A percentile compares a stretch with the other conserved stretches of the same genome.
phyloP scores from a whole-genome alignment of 106 monocot genomes.

The Dendrobium huoshanense region DNA sequence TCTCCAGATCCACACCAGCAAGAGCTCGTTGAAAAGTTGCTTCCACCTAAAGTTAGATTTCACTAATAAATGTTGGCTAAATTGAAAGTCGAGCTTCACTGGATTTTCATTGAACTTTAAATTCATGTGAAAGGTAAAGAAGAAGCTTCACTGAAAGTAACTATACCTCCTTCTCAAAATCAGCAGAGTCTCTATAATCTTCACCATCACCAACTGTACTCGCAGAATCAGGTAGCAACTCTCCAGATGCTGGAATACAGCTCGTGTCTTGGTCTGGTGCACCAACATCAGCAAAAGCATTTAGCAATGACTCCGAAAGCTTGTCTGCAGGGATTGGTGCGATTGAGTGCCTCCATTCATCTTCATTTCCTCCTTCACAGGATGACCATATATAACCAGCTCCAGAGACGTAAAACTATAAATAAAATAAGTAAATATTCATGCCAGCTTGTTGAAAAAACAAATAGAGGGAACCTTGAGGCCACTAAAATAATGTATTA shows the following conservation, averaged over 20 bases:
- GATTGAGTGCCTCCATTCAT: slow-evolving; percentile 86
- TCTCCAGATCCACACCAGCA: slow-evolving; percentile 67
- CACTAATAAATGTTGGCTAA: slow-evolving; percentile 1
- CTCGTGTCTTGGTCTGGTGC: slow-evolving; percentile 38
- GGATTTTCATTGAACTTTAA: not conserved
- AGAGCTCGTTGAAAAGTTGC: slow-evolving; percentile 85
- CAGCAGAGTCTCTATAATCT: slow-evolving; percentile 52
- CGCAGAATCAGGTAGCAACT: slow-evolving; percentile 51
- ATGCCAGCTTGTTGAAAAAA: not conserved
- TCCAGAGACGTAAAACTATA: slow-evolving; percentile 53
- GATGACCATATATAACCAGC: slow-evolving; percentile 84
- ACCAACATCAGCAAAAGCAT: slow-evolving; percentile 30
- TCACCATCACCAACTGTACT: slow-evolving; percentile 54
- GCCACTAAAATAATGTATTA: not conserved
- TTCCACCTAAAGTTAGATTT: slow-evolving; percentile 62
- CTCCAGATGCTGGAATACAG: slow-evolving; percentile 45
- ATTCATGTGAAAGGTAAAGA: no score
- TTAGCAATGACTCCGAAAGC: slow-evolving; percentile 33
- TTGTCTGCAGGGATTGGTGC: slow-evolving; percentile 79
- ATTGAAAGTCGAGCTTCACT: not conserved
- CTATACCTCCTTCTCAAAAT: slow-evolving; percentile 92
- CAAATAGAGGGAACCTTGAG: not conserved
- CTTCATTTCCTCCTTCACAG: slow-evolving; percentile 57
- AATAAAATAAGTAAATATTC: not conserved
- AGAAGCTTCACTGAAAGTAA: not conserved